Evolutionary conservation across 257 asterid species (phyloP), one percentile per base, ranked within the genome.

Genomic region (Phtheirospermum japonicum): DNA sequence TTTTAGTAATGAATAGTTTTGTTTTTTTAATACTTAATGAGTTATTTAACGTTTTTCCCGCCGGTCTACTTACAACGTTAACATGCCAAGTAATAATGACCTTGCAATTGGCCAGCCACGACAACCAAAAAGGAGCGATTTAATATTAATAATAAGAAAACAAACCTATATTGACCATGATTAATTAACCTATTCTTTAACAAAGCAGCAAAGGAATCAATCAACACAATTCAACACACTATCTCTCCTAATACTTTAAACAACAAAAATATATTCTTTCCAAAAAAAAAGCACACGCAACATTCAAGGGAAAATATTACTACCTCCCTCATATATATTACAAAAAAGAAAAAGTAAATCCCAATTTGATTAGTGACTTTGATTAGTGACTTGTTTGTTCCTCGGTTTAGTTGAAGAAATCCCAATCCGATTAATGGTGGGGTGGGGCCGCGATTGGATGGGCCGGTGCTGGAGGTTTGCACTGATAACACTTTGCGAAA

Each of bases 401-500:
- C n/a, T n/a, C n/a, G n/a, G n/a, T n/a, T n/a, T n/a, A n/a, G n/a
- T n/a, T n/a, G n/a, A n/a, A n/a, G n/a, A n/a, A 33, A 33, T 6
- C 42, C 42, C 42, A 36, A 36, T 6, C 42, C 7, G 37, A 57
- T 62, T 60, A 76, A 71, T 71, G 78, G 50, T 57, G 83, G 8
- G 75, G 76, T 2, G 64, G 73, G 6, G 53, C 58, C 28, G 54
- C 55, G 0, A 45, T 23, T 5, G 74, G 72, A 62, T 77, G 86
- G 23, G 31, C 36, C 2, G 72, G 58, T 0, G 57, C n/a, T 4
- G 89, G 82, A 3, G 87, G 79, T 31, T 79, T 79, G 73, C 97
- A 89, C 61, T 86, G 97, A 37, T 89, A 89, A 74, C 97, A 89
- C 71, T 83, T 86, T 2, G 94, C 91, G 18, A 89, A 89, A 5